A percentile compares a stretch with the other conserved stretches of the same genome.
Conservation (phyloP, 768 basidiomycete species). For the Dendrothele bispora region DNA sequence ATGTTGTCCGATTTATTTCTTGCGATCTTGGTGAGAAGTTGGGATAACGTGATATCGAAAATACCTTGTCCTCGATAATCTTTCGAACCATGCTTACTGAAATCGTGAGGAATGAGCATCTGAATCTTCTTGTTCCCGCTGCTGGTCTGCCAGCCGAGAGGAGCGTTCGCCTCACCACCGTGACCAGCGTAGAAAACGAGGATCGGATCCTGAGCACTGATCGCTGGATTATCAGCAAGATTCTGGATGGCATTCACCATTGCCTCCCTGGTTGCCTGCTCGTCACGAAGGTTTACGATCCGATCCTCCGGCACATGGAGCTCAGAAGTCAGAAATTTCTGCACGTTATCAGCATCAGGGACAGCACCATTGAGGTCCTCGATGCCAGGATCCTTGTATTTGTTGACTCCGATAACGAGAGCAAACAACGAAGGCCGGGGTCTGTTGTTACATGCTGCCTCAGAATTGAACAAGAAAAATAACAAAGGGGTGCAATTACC, state of each 20-base stretch:
- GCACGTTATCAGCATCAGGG: slow-evolving; percentile 24
- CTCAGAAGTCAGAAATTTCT: slow-evolving; percentile 13
- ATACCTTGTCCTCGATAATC: slow-evolving; percentile 13
- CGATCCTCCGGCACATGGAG: slow-evolving; percentile 16
- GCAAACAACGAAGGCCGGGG: slow-evolving; percentile 17
- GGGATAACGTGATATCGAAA: slow-evolving; percentile 24
- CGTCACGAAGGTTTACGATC: slow-evolving; percentile 22
- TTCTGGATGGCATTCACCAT: slow-evolving; percentile 16
- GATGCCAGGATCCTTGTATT: slow-evolving; percentile 14
- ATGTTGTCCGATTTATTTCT: slow-evolving; percentile 22
- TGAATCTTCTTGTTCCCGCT: slow-evolving; percentile 10
- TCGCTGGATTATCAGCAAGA: slow-evolving; percentile 10
- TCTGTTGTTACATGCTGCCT: too few species aligned
- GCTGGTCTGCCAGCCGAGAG: slow-evolving; percentile 7
- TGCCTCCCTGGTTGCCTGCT: slow-evolving; percentile 20
- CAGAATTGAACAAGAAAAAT: too few species aligned
- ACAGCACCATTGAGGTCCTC: slow-evolving; percentile 25
- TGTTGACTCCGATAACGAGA: slow-evolving; percentile 28
- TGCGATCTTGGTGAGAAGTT: slow-evolving; percentile 22
- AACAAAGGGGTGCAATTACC: too few species aligned
- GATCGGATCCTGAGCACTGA: slow-evolving; percentile 18
- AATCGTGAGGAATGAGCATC: slow-evolving; percentile 18
- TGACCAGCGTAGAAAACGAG: slow-evolving; percentile 32
- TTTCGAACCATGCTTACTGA: background rate
- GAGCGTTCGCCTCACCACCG: slow-evolving; percentile 19